Conservation (phyloP, 139 green algal species). For the Edaphochlamys debaryana region DNA sequence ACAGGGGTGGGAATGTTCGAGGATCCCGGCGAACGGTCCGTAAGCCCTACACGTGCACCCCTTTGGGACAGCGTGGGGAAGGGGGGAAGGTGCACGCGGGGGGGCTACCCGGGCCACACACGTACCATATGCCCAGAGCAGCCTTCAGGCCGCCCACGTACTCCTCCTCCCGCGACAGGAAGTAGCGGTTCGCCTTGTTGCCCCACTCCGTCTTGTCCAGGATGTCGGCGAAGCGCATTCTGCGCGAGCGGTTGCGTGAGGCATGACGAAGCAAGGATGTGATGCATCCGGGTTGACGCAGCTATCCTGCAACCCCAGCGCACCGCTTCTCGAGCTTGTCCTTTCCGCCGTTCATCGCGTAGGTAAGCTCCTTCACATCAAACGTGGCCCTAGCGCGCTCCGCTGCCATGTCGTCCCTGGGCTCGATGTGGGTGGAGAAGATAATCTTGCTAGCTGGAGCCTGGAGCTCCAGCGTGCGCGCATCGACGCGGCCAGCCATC, state of each 20-base stretch:
- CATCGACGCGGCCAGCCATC: too few species aligned
- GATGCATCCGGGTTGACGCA: too few species aligned
- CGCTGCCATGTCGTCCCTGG: constrained; percentile 52
- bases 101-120: too few species aligned
- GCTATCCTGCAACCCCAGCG: not conserved
- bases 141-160: constrained; percentile 79
- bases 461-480: constrained; percentile 44
- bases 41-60: too few species aligned
- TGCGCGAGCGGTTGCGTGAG: constrained; percentile 28
- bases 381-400: constrained; percentile 81
- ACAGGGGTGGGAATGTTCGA: too few species aligned
- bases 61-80: too few species aligned
- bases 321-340: constrained; percentile 78
- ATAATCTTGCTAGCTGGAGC: constrained; percentile 35
- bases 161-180: constrained; percentile 83
- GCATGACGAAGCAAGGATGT: not conserved
- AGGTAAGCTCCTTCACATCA: constrained; percentile 67
- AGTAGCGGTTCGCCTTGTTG: constrained; percentile 82
- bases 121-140: constrained; percentile 84
- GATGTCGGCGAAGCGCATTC: constrained; percentile 66
- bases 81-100: too few species aligned
- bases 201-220: constrained; percentile 75
- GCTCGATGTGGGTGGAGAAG: constrained; percentile 36
- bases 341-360: constrained; percentile 75
- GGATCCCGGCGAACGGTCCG: too few species aligned